Base-by-base conservation (phyloP, 1,139 yeast species). In the Schwanniomyces etchellsii region DNA sequence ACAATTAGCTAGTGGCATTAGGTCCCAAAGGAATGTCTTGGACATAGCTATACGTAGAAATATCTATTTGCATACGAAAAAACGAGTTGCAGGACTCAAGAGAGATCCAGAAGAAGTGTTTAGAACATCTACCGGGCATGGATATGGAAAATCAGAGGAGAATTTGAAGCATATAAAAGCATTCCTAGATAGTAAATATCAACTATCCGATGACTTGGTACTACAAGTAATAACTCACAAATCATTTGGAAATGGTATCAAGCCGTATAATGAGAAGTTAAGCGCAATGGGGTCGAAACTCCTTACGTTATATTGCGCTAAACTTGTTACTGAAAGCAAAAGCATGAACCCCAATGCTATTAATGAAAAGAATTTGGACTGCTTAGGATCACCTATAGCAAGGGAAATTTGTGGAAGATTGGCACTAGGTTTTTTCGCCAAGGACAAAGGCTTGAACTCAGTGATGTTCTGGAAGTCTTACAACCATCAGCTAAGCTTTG, bases 171-270 rank as follows among this genome's bases (percentile, higher is more conserved):
- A 64, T 24, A 57, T 79, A 33, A 71, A 72, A 43, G 43, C 51
- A 20, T 70, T 78, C 38, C 59, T 81, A 28, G 41, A 51, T 20
- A 55, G 55, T 13, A 57, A 66, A 43, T 70, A 62, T 45, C 47
- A 55, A 39, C 55, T 74, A 33, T 70, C 78, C 15, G 72, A 73
- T 36, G 73, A 73, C 16, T 45, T 83, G 36, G 64, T 82, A 23
- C 61, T 86, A 38, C 96, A 89, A 59, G 77, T 83, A 21, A 62
- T 88, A 47, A 88, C 96, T 9, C 96, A 89, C 60, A 89, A 89
- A 60, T 84, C 95, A 25, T 89, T 88, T 66, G 94, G 94, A 5
- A 93, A 85, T 57, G 96, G 95, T 11, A 67, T 74, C 38, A 78
- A 80, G 47, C 96, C 96, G 13, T 85, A 81, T 57, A 89, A 89